phyloP scores from a whole-genome alignment of 768 basidiomycete genomes.

The Hortiboletus flavorubellus region DNA sequence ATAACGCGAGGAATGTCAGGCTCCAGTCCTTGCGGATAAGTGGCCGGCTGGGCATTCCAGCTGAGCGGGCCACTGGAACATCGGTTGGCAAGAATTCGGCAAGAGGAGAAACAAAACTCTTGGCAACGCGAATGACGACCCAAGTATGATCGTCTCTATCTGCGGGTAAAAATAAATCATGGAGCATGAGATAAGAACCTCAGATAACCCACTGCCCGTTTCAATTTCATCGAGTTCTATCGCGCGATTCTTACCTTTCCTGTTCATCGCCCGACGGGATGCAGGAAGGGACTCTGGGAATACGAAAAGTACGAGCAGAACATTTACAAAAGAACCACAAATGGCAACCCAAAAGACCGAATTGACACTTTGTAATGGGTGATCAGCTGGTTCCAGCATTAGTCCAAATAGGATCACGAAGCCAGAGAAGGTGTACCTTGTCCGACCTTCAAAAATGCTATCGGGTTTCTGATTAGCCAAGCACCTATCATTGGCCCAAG shows the following conservation, averaged over 20 bases:
- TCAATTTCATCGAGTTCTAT: slow-evolving; percentile 8
- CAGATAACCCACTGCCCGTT: slow-evolving; percentile 9
- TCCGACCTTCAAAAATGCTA: slow-evolving; percentile 30
- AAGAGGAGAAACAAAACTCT: slow-evolving; percentile 59
- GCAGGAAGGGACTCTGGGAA: slow-evolving; percentile 53
- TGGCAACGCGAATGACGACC: slow-evolving; percentile 28
- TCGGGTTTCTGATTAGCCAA: slow-evolving; percentile 46
- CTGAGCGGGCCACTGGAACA: slow-evolving; percentile 37
- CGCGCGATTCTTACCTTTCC: slow-evolving; percentile 31
- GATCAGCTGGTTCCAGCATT: slow-evolving; percentile 20
- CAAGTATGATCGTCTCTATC: slow-evolving; percentile 6
- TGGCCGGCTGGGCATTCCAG: slow-evolving; percentile 62
- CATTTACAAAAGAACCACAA: slow-evolving; percentile 41
- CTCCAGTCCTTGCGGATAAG: slow-evolving; percentile 63
- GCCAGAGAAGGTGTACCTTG: slow-evolving; percentile 12
- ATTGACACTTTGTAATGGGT: slow-evolving; percentile 38
- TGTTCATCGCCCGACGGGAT: slow-evolving; percentile 24
- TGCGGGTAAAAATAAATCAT: background rate
- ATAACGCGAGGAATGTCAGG: slow-evolving; percentile 62
- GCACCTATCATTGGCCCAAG: slow-evolving; percentile 71
- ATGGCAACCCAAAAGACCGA: slow-evolving; percentile 55
- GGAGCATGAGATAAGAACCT: background rate
- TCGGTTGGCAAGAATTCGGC: slow-evolving; percentile 63
- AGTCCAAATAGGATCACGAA: slow-evolving; percentile 6
- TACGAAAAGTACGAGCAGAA: slow-evolving; percentile 60